Conservation (phyloP, 257 asterid genomes). For the Solanum tarijense region DNA sequence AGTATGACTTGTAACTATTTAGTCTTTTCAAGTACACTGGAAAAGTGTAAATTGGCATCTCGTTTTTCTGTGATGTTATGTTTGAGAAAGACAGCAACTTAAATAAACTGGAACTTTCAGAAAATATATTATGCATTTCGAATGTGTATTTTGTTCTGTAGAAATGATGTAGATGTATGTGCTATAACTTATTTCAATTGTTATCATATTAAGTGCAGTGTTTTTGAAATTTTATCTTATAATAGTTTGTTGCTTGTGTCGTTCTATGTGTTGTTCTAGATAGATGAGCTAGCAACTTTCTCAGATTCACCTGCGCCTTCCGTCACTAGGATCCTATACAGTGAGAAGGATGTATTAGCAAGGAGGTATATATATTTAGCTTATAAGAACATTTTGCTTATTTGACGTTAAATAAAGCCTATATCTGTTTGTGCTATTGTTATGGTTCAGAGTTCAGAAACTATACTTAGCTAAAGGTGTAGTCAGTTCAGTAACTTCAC, state of each 20-base stretch:
- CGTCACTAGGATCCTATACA: slow-evolving; percentile 81
- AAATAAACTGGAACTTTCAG: neutral
- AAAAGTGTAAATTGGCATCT: neutral
- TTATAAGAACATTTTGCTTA: neutral
- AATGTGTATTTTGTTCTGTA: too few species aligned
- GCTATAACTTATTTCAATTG: neutral
- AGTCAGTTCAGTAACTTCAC: neutral
- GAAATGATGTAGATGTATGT: neutral
- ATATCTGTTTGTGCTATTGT: neutral
- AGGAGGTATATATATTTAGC: slow-evolving; percentile 39
- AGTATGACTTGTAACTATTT: neutral
- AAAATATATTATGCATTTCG: neutral
- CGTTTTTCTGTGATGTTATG: neutral
- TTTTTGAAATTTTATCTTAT: neutral
- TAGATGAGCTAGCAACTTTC: slow-evolving; percentile 72
- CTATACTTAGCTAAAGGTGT: neutral
- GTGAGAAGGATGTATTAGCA: slow-evolving; percentile 75
- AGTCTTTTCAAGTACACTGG: neutral
- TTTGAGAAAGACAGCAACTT: neutral
- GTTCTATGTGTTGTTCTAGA: slow-evolving; percentile 37
- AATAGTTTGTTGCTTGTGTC: neutral
- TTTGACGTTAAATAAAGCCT: neutral
- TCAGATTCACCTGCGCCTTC: slow-evolving; percentile 87
- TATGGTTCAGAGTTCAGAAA: neutral
- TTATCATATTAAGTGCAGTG: neutral